Evolutionary conservation across 1,139 yeast species (phyloP).

Genomic region (Geotrichum siamense): DNA sequence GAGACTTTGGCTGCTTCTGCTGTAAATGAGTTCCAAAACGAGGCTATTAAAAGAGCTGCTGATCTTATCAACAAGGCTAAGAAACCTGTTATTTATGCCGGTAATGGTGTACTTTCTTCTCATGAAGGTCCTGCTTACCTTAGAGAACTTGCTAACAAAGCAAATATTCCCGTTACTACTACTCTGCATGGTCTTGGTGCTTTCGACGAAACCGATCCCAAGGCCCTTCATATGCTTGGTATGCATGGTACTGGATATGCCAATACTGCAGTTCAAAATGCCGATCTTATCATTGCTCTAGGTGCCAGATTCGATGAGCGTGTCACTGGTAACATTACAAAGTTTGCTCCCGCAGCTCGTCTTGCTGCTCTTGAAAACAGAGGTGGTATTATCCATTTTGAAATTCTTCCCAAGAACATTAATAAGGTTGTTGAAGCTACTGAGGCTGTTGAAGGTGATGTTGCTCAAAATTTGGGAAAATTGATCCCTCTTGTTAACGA

Average conservation of each 20-base stretch:
- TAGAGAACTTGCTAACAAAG: slow-evolving; percentile 82
- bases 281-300: slow-evolving; percentile 86
- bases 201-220: slow-evolving; percentile 84
- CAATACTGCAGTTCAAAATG: slow-evolving; percentile 84
- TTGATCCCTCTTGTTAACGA: slow-evolving; percentile 63
- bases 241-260: slow-evolving; percentile 98
- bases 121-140: slow-evolving; percentile 74
- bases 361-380: slow-evolving; percentile 79
- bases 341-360: slow-evolving; percentile 91
- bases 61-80: slow-evolving; percentile 71
- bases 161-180: slow-evolving; percentile 91
- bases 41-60: slow-evolving; percentile 72
- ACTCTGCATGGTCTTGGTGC: slow-evolving; percentile 92
- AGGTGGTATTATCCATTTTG: slow-evolving; percentile 96
- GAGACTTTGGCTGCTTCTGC: slow-evolving; percentile 63
- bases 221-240: slow-evolving; percentile 91
- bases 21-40: slow-evolving; percentile 68
- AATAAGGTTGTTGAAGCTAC: slow-evolving; percentile 97
- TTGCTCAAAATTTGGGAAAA: slow-evolving; percentile 62
- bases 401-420: slow-evolving; percentile 91
- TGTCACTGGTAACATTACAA: slow-evolving; percentile 79
- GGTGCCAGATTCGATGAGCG: slow-evolving; percentile 99
- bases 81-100: slow-evolving; percentile 83
- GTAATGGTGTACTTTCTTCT: slow-evolving; percentile 79
- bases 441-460: slow-evolving; percentile 96